A percentile compares a stretch with the other conserved stretches of the same genome.
Conservation (phyloP, 371 early-diverging fungal genomes). For the Mycotypha africana region DNA sequence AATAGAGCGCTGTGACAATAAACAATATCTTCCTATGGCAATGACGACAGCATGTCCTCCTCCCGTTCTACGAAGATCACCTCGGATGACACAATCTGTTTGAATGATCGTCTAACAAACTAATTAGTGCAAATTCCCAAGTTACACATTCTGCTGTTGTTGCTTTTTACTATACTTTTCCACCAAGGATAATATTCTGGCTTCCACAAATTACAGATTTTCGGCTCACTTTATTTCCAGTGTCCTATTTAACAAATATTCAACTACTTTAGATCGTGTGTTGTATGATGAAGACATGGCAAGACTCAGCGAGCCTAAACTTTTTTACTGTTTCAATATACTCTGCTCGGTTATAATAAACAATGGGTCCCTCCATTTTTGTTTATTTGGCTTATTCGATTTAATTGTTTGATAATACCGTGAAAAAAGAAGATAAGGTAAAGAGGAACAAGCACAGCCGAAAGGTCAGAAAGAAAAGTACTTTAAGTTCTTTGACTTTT, state of each 20-base stretch:
- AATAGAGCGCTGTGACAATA: constrained; percentile 69
- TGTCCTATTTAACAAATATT: constrained; percentile 66
- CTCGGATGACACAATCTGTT: constrained; percentile 84
- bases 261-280: too few relatives aligned
- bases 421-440: too few relatives aligned
- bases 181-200: constrained; percentile 94
- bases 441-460: background rate
- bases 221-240: constrained; percentile 92
- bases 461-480: too few relatives aligned
- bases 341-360: constrained; percentile 61
- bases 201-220: constrained; percentile 87
- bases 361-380: constrained; percentile 67
- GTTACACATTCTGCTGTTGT: too few relatives aligned
- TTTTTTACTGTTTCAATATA: constrained; percentile 87
- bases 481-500: too few relatives aligned
- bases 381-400: too few relatives aligned
- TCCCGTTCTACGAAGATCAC: constrained; percentile 89
- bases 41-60: constrained; percentile 82
- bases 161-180: constrained; percentile 62
- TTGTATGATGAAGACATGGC: too few relatives aligned
- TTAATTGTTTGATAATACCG: too few relatives aligned
- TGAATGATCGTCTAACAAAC: constrained; percentile 95
- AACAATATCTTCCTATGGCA: constrained; percentile 87
- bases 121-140: too few relatives aligned
- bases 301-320: too few relatives aligned